Evolutionary conservation across 495 filamentous ascomycete genomes (phyloP).

Genomic region (Neurospora tetrasperma): DNA sequence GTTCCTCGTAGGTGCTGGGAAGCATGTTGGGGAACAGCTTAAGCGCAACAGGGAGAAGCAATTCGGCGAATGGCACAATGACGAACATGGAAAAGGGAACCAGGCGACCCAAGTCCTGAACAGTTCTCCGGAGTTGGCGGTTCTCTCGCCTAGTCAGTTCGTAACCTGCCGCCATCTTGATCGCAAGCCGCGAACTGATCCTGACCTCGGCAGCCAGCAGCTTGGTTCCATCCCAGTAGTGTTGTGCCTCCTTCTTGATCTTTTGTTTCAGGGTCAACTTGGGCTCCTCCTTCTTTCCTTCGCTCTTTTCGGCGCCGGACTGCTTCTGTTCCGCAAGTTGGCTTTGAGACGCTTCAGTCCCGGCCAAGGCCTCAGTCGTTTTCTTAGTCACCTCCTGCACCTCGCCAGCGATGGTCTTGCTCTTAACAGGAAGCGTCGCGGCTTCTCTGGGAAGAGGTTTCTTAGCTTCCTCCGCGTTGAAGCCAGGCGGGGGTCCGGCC

Average conservation of each 20-base stretch:
- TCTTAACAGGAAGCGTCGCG: conserved; percentile 22
- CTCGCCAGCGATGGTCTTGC: conserved; percentile 21
- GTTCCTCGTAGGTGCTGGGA: conserved; percentile 92
- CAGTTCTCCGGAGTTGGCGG: conserved; percentile 83
- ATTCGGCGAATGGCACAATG: conserved; percentile 91
- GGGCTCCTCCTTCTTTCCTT: conserved; percentile 63
- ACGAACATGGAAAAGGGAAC: conserved; percentile 96
- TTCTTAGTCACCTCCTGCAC: conserved; percentile 21
- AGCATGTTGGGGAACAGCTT: conserved; percentile 94
- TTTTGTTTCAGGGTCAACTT: conserved; percentile 79
- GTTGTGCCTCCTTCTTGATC: conserved; percentile 80
- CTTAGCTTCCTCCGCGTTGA: conserved; percentile 84
- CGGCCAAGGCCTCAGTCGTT: conserved; percentile 18
- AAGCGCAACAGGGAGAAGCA: conserved; percentile 86
- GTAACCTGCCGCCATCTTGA: conserved; percentile 98
- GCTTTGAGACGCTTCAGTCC: conserved; percentile 19
- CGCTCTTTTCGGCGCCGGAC: conserved; percentile 15
- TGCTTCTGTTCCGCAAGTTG: conserved; percentile 28
- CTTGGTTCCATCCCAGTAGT: conserved; percentile 99
- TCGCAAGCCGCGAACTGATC: conserved; percentile 79
- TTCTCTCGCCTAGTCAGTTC: conserved; percentile 91
- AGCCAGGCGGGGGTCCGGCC: conserved; percentile 77
- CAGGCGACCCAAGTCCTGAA: conserved; percentile 83
- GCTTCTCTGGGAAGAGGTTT: conserved; percentile 58
- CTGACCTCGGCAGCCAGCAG: conserved; percentile 82